phyloP scores from a whole-genome alignment of 352 stramenopile species.

The Phytophthora pistaciae region DNA sequence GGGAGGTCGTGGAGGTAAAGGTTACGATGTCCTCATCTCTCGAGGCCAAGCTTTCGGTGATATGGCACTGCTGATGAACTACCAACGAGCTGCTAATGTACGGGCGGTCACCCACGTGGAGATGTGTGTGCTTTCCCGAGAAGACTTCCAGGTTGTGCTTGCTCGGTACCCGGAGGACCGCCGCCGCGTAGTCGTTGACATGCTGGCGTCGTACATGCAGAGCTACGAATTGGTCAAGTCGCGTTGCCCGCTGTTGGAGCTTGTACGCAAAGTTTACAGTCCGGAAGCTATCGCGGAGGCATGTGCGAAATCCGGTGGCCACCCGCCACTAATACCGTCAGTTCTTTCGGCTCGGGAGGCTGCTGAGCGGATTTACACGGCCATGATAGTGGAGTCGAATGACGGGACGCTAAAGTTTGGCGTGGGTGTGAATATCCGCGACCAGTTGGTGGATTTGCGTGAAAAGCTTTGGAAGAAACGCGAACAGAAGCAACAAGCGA shows the following conservation, averaged over 20 bases:
- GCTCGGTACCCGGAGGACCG: slow-evolving; percentile 45
- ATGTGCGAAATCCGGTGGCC: slow-evolving; percentile 18
- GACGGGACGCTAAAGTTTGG: slow-evolving; percentile 41
- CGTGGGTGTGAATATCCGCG: slow-evolving; percentile 28
- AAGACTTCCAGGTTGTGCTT: slow-evolving; percentile 50
- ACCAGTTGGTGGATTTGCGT: slow-evolving; percentile 33
- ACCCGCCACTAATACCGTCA: not conserved
- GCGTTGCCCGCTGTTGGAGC: slow-evolving; percentile 36
- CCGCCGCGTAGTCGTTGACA: slow-evolving; percentile 34
- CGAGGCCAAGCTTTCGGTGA: slow-evolving; percentile 58
- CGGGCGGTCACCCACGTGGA: slow-evolving; percentile 59
- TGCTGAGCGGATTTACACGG: slow-evolving; percentile 34
- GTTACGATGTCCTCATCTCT: slow-evolving; percentile 19
- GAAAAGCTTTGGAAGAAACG: slow-evolving; percentile 11
- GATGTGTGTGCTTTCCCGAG: slow-evolving; percentile 55
- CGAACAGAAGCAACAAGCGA: slow-evolving; percentile 4
- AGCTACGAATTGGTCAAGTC: slow-evolving; percentile 30
- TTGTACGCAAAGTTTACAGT: slow-evolving; percentile 36
- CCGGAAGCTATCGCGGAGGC: slow-evolving; percentile 26
- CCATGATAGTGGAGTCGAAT: slow-evolving; percentile 34
- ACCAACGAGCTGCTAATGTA: slow-evolving; percentile 50
- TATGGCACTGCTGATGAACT: slow-evolving; percentile 66
- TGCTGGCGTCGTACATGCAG: slow-evolving; percentile 45
- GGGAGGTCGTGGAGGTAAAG: slow-evolving; percentile 11
- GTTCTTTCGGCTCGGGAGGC: slow-evolving; percentile 21